These are phyloP conservation scores for Amylostereum areolatum DNA, from an alignment of 1,284 basidiomycete genomes.

Conservation along the genomic window DNA sequence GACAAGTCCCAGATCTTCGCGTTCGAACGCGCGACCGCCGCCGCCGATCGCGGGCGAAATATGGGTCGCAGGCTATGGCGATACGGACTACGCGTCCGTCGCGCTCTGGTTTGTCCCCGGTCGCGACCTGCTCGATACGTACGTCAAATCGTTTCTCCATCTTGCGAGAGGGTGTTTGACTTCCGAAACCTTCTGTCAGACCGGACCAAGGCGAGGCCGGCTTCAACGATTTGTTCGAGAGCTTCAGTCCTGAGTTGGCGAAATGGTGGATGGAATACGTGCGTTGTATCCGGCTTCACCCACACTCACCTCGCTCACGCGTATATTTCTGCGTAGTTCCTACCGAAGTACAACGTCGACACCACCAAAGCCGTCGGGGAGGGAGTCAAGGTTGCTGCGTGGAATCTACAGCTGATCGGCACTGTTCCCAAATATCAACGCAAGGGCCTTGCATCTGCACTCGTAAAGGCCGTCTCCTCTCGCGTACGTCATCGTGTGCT, in stretches of 20 bases:
- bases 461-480: conserved; percentile 6
- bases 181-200: too few species aligned
- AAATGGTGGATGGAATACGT: conserved; percentile 11
- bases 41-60: conserved; percentile 4
- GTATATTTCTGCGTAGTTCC: conserved; percentile 7
- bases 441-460: conserved; percentile 8
- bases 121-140: conserved; percentile 6
- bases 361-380: conserved; percentile 8
- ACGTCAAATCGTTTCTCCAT: not conserved
- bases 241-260: not conserved
- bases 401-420: conserved; percentile 15
- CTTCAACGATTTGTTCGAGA: conserved; percentile 2
- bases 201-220: conserved; percentile 6
- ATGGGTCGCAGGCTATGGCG: conserved; percentile 6
- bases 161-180: too few species aligned
- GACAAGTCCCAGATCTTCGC: not conserved
- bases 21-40: conserved; percentile 4
- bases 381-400: conserved; percentile 12
- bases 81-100: conserved; percentile 5
- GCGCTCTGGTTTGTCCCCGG: conserved; percentile 9
- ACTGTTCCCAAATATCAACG: conserved; percentile 10
- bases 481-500: too few species aligned
- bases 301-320: not conserved
- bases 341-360: conserved; percentile 11
- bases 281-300: not conserved